Conservation (phyloP, 768 basidiomycete genomes). For the Agrocybe pediades region DNA sequence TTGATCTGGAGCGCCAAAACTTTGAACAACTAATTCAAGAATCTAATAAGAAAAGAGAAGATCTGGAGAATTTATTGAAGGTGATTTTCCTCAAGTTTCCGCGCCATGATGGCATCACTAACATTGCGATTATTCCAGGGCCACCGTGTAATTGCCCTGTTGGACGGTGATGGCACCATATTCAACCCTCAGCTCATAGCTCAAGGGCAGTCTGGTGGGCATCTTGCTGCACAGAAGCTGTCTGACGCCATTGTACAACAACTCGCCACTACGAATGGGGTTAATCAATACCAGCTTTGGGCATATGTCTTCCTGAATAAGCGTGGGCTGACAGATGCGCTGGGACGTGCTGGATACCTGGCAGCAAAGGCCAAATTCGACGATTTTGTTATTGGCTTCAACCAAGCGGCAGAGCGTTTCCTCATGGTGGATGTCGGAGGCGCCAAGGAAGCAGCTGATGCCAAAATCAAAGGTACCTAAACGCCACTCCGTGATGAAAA, state of each 20-base stretch:
- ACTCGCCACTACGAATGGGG: conserved; percentile 33
- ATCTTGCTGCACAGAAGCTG: conserved; percentile 52
- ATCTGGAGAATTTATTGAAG: conserved; percentile 43
- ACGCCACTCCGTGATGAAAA: conserved; percentile 17
- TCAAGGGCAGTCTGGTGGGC: conserved; percentile 60
- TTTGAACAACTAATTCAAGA: conserved; percentile 35
- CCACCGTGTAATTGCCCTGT: conserved; percentile 49
- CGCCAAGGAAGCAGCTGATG: conserved; percentile 74
- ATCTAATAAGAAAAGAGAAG: conserved; percentile 37
- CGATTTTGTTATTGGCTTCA: conserved; percentile 69
- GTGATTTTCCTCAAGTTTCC: conserved; percentile 16
- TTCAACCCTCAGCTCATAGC: conserved; percentile 55
- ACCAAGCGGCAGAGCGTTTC: conserved; percentile 68
- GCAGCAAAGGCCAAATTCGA: conserved; percentile 51
- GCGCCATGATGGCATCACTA: neutral
- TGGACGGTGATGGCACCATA: conserved; percentile 70
- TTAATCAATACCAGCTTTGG: conserved; percentile 54
- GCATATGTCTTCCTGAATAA: conserved; percentile 68
- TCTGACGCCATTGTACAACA: conserved; percentile 39
- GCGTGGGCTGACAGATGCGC: conserved; percentile 55
- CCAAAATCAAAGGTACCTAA: conserved; percentile 68
- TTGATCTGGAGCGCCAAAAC: conserved; percentile 22
- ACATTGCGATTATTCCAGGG: conserved; percentile 28
- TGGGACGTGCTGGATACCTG: conserved; percentile 39
- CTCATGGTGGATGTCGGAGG: conserved; percentile 70